A percentile compares a stretch with the other conserved stretches of the same genome.
Evolutionary conservation across 2,329 filamentous ascomycete genomes (phyloP).

Genomic region (Aspergillus pseudonomiae): DNA sequence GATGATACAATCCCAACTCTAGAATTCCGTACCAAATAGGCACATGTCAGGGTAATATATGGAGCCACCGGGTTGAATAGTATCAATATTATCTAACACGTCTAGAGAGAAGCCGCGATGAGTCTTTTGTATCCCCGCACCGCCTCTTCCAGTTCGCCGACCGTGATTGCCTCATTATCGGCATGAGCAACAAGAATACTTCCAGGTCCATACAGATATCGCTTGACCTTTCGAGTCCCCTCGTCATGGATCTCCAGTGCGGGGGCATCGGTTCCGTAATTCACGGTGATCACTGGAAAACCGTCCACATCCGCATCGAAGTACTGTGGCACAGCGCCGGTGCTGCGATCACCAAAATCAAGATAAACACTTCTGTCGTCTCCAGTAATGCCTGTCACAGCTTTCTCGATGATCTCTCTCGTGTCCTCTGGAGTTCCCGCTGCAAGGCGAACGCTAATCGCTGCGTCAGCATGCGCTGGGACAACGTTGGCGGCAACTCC

Average conservation of each 20-base stretch:
- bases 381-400: constrained; percentile 57
- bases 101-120: constrained; percentile 48
- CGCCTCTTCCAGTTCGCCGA: constrained; percentile 74
- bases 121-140: constrained; percentile 78
- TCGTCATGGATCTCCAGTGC: constrained; percentile 68
- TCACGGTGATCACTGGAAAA: constrained; percentile 81
- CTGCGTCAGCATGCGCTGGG: constrained; percentile 70
- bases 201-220: constrained; percentile 65
- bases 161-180: constrained; percentile 76
- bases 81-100: too few relatives aligned
- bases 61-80: too few relatives aligned
- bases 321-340: constrained; percentile 75
- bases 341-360: constrained; percentile 56
- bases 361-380: constrained; percentile 57
- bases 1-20: too few relatives aligned
- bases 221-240: constrained; percentile 50
- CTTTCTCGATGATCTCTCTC: constrained; percentile 55
- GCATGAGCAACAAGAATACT: constrained; percentile 87
- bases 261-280: constrained; percentile 92
- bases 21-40: too few relatives aligned
- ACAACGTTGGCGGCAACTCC: constrained; percentile 91
- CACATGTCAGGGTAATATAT: too few relatives aligned
- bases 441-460: constrained; percentile 75
- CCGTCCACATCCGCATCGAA: constrained; percentile 82
- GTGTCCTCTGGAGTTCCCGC: constrained; percentile 67